Base-by-base conservation (phyloP, 805 yeast species). In the Metschnikowia shivogae region DNA sequence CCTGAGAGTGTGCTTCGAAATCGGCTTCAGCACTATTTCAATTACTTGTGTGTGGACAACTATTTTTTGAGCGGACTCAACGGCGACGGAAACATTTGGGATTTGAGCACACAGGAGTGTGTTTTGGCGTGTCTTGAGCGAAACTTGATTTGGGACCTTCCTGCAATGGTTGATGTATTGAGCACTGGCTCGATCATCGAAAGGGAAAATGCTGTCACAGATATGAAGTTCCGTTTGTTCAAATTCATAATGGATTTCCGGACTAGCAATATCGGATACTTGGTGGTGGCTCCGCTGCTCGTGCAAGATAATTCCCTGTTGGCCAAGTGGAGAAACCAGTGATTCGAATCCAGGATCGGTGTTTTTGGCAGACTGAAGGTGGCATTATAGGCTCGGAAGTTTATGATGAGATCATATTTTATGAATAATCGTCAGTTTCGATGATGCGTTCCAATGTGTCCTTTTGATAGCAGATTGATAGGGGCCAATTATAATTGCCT, bases 51-150 rank as follows among this genome's bases (percentile, higher is more conserved):
- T 22, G 76, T 81, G 22, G 85, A 82, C 54, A 81, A 82, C 58
- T 76, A 75, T 51, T 70, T 59, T 46, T 50, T 70, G 32, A 49
- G 61, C 30, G 74, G 74, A 1, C 50, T 62, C 29, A 67, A 67
- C 47, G 63, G 63, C 3, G 53, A 53, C 12, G 74, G 74, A 5
- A 69, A 69, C 34, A 66, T 80, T 0, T 72, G 80, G 73, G 59
- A 63, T 35, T 54, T 84, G 44, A 60, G 68, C 30, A 63, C 67
- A 26, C 68, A 68, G 47, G 89, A 84, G 58, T 57, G 83, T 30
- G 63, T 80, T 2, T 61, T 69, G 36, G 74, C 80, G 6, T 76
- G 85, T 49, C 52, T 80, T 34, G 81, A 79, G 48, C 69, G 89
- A 45, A 81, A 80, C 24, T 60, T 84, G 36, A 66, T 80, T 12